Percentiles rank a stretch among this genome's conserved stretches.
phyloP scores from a whole-genome alignment of 306 rosid species.

The Lathyrus oleraceus region DNA sequence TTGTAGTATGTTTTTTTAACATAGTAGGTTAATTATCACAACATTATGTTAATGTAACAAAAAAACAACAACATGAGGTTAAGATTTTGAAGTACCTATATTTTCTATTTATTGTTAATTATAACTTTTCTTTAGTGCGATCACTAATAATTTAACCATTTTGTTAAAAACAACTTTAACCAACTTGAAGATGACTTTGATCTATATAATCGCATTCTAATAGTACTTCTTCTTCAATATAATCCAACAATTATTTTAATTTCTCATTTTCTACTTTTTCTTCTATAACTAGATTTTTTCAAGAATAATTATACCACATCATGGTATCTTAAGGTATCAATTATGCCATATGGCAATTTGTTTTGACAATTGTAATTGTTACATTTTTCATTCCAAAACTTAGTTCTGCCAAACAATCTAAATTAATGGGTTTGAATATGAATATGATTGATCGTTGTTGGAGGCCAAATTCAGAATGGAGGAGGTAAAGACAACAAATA shows the following conservation, averaged over 20 bases:
- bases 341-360: too few relatives aligned
- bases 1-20: not conserved
- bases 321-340: conserved; percentile 18
- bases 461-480: too few relatives aligned
- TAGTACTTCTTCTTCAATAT: not conserved
- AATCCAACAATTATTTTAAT: not conserved
- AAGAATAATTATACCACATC: not conserved
- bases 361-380: too few relatives aligned
- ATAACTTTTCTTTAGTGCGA: not conserved
- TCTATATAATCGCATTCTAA: conserved; percentile 17
- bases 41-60: not conserved
- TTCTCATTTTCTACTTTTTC: not conserved
- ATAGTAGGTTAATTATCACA: too few relatives aligned
- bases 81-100: not conserved
- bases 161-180: conserved; percentile 34
- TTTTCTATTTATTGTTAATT: not conserved
- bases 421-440: too few relatives aligned
- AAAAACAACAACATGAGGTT: too few relatives aligned
- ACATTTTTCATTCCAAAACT: too few relatives aligned
- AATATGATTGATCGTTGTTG: too few relatives aligned
- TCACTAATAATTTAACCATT: not conserved
- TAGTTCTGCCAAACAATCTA: too few relatives aligned
- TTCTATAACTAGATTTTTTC: not conserved
- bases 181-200: not conserved
- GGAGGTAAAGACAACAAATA: too few relatives aligned